Evolutionary conservation across 2,329 filamentous ascomycete genomes (phyloP).

Genomic region (Aotearoamyces nothofagi): DNA sequence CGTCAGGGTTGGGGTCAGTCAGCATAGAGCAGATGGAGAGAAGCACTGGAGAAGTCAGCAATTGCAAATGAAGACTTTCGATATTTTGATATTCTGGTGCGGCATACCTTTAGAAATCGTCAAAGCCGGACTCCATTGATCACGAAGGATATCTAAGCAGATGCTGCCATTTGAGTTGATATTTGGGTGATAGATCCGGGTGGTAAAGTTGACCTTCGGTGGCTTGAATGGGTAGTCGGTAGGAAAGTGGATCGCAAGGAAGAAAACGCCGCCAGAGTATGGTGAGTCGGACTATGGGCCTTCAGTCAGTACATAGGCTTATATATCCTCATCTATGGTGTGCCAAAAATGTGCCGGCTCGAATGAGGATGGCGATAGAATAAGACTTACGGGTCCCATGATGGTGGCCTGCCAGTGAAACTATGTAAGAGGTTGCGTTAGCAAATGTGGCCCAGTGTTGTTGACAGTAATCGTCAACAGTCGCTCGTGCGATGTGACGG

Average conservation of each 20-base stretch:
- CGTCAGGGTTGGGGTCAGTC: conserved; percentile 97
- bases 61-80: not conserved
- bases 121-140: conserved; percentile 97
- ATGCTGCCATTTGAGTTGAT: conserved; percentile 99
- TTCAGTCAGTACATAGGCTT: conserved; percentile 10
- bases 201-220: conserved; percentile 99
- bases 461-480: too few species aligned
- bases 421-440: conserved; percentile 30
- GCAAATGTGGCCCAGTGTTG: not conserved
- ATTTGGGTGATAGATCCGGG: conserved; percentile 98
- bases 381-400: conserved; percentile 83
- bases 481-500: too few species aligned
- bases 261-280: conserved; percentile 97
- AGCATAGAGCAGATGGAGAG: conserved; percentile 99
- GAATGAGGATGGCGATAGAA: conserved; percentile 14
- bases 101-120: conserved; percentile 90
- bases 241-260: conserved; percentile 96
- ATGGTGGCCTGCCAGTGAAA: conserved; percentile 99
- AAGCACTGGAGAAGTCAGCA: conserved; percentile 45
- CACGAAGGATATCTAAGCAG: conserved; percentile 93
- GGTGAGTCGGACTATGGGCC: conserved; percentile 68
- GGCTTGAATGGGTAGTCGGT: conserved; percentile 99
- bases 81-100: not conserved
- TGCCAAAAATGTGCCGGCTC: too few species aligned
- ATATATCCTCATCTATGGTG: too few species aligned